phyloP scores from a whole-genome alignment of 1,284 basidiomycete species.

The Meira nashicola region DNA sequence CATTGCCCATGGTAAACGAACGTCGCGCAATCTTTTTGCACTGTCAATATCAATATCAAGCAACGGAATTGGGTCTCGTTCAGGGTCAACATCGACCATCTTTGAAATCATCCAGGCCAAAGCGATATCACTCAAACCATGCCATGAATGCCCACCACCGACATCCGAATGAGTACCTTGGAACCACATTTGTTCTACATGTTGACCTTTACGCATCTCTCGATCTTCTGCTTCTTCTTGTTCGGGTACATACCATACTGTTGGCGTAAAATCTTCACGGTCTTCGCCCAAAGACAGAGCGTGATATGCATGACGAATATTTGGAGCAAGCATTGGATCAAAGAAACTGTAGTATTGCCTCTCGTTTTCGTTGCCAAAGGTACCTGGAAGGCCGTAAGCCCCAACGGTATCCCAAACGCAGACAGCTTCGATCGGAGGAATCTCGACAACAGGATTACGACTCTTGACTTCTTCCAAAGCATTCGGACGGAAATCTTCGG shows the following conservation, averaged over 20 bases:
- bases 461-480: background rate
- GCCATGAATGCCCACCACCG: constrained; percentile 42
- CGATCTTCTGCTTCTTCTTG: background rate
- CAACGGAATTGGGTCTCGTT: constrained; percentile 16
- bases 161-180: constrained; percentile 43
- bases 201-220: constrained; percentile 24
- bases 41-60: constrained; percentile 27
- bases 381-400: constrained; percentile 28
- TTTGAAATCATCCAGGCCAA: constrained; percentile 48
- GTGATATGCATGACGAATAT: constrained; percentile 44
- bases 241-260: constrained; percentile 32
- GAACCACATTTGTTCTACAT: constrained; percentile 44
- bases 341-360: constrained; percentile 38
- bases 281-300: constrained; percentile 44
- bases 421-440: constrained; percentile 31
- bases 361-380: constrained; percentile 26
- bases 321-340: constrained; percentile 41
- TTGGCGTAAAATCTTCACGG: constrained; percentile 42
- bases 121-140: constrained; percentile 38
- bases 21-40: constrained; percentile 24
- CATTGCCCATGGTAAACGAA: constrained; percentile 23
- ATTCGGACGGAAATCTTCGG: background rate
- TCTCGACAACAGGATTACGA: constrained; percentile 13
- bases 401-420: constrained; percentile 36
- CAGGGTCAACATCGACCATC: constrained; percentile 26